Evolutionary conservation across 345 rosid species (phyloP), one percentile per base, ranked within the genome.

Genomic region (Citropsis articulata): DNA sequence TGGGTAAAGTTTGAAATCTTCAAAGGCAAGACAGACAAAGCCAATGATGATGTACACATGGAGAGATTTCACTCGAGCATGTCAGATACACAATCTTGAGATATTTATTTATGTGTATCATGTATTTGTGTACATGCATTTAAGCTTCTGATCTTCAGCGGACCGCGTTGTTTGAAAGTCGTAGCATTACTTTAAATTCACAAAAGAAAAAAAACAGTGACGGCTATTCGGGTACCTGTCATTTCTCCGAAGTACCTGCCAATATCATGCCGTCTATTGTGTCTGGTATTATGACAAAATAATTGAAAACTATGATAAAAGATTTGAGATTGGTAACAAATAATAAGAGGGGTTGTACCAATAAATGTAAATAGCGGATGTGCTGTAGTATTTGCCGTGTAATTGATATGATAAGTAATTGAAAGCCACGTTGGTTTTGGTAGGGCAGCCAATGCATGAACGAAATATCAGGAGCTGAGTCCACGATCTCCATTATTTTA

Each of bases 131-230:
- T 42, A 42, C 48, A 10, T 12, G 14, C 1, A 2, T 2, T 12
- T 10, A 1, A 45, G 50, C 12, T 13, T 45, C 50, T 45, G 50
- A 13, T 13, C 18, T 45, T 13, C 5, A 13, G 50, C 50, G 18
- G 50, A 84, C 91, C 90, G 91, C 88, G 91, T 90, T 21, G 78
- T 83, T 85, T 88, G 89, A 84, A 85, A 74, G 77, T 79, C 84
- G 72, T 71, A 68, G 75, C 80, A 57, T 68, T 78, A 35, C 31
- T 40, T 80, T 76, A 77, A 31, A 10, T 67, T 12, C 27, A 27
- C 4, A 6, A n/a, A 56, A 56, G 6, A 6, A 56, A 19, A 19
- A 56, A 56, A 22, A 4, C 5, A 13, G 1, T 3, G 50, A 45
- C 14, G 5, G 50, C 18, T 30, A 36, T 9, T 45, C 76, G 73